Conservation (phyloP, 2,329 filamentous ascomycete genomes). For the Fusarium brevicatenulatum region DNA sequence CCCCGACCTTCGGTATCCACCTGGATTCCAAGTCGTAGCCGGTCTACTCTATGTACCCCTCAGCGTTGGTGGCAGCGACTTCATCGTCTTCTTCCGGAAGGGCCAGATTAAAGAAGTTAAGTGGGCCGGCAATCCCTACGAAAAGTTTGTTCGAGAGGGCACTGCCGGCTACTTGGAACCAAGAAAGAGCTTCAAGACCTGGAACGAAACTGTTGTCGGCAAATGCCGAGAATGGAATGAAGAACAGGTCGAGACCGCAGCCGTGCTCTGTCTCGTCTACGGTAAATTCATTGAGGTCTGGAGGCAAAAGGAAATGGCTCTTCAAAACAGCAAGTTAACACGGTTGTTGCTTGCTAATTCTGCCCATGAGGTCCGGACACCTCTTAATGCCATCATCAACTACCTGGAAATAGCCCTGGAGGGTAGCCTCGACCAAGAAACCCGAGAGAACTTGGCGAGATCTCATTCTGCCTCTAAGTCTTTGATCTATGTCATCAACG, state of each 20-base stretch:
- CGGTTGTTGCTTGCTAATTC: constrained; percentile 84
- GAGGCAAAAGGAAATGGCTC: constrained; percentile 86
- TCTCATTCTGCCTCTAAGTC: constrained; percentile 94
- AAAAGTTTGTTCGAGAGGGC: constrained; percentile 78
- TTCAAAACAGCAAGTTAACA: constrained; percentile 85
- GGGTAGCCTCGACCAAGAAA: constrained; percentile 81
- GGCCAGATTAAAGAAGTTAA: constrained; percentile 80
- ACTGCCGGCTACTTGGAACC: constrained; percentile 81
- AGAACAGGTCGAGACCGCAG: constrained; percentile 88
- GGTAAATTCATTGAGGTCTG: constrained; percentile 92
- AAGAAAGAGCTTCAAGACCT: constrained; percentile 80
- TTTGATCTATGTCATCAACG: constrained; percentile 93
- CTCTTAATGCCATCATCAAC: constrained; percentile 93
- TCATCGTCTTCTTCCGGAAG: constrained; percentile 90
- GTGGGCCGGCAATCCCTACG: constrained; percentile 89
- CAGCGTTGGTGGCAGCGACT: constrained; percentile 79
- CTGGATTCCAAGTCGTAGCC: constrained; percentile 81
- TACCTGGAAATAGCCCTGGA: constrained; percentile 92
- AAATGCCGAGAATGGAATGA: constrained; percentile 90
- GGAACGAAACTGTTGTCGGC: constrained; percentile 83
- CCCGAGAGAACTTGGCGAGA: constrained; percentile 82
- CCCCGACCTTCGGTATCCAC: constrained; percentile 80
- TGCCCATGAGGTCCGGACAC: constrained; percentile 90
- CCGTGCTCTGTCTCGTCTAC: constrained; percentile 87
- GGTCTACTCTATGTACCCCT: constrained; percentile 85